phyloP scores from a whole-genome alignment of 2,329 filamentous ascomycete species.

The Arthrobotrys musiformis region DNA sequence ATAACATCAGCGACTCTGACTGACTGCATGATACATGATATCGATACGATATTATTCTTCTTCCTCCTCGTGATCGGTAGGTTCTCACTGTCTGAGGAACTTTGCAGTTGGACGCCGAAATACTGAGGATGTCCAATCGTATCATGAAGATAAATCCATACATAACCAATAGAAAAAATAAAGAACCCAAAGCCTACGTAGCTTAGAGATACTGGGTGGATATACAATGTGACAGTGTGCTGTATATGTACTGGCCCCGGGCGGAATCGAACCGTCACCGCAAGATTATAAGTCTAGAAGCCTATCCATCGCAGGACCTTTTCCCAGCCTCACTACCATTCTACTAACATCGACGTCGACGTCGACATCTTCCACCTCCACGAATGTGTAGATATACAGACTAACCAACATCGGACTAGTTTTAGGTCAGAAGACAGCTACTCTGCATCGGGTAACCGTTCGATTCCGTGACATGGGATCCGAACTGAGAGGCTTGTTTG shows the following conservation, averaged over 20 bases:
- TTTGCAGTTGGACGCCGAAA: too few species aligned
- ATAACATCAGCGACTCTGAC: too few species aligned
- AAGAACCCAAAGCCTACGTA: not conserved
- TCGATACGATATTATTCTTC: too few species aligned
- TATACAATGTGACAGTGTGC: too few species aligned
- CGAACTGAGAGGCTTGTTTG: conserved; percentile 22
- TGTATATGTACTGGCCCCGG: not conserved
- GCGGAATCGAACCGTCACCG: conserved; percentile 15
- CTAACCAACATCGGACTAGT: not conserved
- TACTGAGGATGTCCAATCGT: too few species aligned
- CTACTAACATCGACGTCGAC: not conserved
- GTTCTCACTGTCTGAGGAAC: too few species aligned
- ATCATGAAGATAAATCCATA: too few species aligned
- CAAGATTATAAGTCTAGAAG: not conserved
- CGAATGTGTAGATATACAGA: not conserved
- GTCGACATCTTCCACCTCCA: not conserved
- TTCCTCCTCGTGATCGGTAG: too few species aligned
- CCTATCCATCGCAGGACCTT: not conserved
- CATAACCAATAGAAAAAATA: too few species aligned
- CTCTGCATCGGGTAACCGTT: not conserved
- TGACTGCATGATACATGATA: too few species aligned
- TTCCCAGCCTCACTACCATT: not conserved
- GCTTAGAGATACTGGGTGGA: not conserved
- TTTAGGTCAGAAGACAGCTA: not conserved
- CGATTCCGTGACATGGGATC: not conserved